Evolutionary conservation across 371 early-diverging fungal species (phyloP).

Genomic region (Parasitella parasitica): DNA sequence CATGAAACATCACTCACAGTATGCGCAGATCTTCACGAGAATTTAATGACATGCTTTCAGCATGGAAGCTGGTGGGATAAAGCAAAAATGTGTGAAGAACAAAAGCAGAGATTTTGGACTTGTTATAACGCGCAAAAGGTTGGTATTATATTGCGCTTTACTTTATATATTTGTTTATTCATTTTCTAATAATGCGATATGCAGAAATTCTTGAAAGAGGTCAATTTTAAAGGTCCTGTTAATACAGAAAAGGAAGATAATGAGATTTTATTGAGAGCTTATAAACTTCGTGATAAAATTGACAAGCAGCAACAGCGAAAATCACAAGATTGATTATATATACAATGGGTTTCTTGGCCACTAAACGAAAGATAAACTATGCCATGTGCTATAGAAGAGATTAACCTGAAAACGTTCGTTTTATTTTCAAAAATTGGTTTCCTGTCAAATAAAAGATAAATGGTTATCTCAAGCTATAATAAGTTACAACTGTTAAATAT

Average conservation of each 20-base stretch:
- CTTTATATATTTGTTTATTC: too few relatives aligned
- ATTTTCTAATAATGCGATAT: background rate
- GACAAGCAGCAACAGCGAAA: background rate
- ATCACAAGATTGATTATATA: background rate
- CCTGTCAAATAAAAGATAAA: too few relatives aligned
- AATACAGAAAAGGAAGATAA: slow-evolving; percentile 38
- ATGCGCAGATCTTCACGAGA: slow-evolving; percentile 58
- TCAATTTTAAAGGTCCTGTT: slow-evolving; percentile 42
- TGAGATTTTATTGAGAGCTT: slow-evolving; percentile 18
- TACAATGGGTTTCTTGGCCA: too few relatives aligned
- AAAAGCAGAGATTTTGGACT: slow-evolving; percentile 53
- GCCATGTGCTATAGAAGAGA: too few relatives aligned
- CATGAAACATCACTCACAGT: slow-evolving; percentile 51
- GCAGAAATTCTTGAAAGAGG: slow-evolving; percentile 41
- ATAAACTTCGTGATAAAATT: slow-evolving; percentile 18
- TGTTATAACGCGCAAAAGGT: slow-evolving; percentile 57
- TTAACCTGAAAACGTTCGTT: too few relatives aligned
- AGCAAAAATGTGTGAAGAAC: slow-evolving; percentile 62
- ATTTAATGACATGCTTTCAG: slow-evolving; percentile 52
- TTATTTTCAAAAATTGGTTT: too few relatives aligned
- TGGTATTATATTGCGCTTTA: background rate
- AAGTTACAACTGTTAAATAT: too few relatives aligned
- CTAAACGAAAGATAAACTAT: too few relatives aligned
- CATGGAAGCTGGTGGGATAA: slow-evolving; percentile 66
- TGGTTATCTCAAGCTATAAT: too few relatives aligned